These are phyloP conservation scores for Solanum medicagineum DNA, from an alignment of 257 asterid genomes.

Conservation along the genomic window DNA sequence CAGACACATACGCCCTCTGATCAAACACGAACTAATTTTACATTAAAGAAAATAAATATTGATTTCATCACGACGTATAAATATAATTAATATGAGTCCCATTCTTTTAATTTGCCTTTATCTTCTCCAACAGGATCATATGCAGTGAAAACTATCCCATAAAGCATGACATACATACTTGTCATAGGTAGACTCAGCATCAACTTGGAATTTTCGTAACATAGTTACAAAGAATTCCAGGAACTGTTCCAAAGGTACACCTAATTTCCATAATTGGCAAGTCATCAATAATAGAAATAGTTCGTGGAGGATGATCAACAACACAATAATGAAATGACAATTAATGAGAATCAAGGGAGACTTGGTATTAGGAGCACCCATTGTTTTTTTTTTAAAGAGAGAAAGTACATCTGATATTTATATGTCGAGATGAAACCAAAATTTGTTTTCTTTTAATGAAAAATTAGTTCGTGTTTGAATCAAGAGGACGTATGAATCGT, in stretches of 20 bases:
- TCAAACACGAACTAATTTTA: no score
- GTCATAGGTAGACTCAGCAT: neutral
- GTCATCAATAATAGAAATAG: neutral
- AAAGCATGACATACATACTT: neutral
- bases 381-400: neutral
- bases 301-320: neutral
- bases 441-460: no score
- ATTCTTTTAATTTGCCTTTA: neutral
- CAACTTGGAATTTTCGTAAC: neutral
- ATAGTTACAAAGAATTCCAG: neutral
- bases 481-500: neutral
- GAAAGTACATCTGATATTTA: neutral
- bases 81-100: neutral
- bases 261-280: neutral
- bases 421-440: neutral
- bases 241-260: neutral
- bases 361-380: neutral
- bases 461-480: neutral
- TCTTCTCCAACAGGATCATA: neutral
- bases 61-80: no score
- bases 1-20: no score
- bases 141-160: neutral
- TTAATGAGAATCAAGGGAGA: neutral
- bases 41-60: no score
- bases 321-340: neutral